Base-by-base conservation (phyloP, 1,284 basidiomycete genomes). In the Papiliotrema nemorosa region DNA sequence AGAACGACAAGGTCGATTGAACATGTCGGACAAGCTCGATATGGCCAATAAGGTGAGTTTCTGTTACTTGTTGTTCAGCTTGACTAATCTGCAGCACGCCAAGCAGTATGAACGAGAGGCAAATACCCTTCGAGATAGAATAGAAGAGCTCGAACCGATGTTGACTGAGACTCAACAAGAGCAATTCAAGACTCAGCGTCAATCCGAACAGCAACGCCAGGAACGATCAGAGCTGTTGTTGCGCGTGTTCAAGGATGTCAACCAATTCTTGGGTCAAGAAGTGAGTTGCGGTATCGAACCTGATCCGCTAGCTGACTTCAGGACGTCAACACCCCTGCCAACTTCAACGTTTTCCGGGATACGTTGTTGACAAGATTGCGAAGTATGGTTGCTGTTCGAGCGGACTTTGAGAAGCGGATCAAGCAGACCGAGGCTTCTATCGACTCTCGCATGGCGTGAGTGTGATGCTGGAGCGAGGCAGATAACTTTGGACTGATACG, bases 191-290 rank as follows among this genome's bases (percentile, higher is more conserved):
- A 82, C 84, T 2, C 90, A 96, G 70, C 82, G 79, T 47, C 85
- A 91, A 70, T 89, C 87, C 62, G 81, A 90, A 29, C 87, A 92
- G 70, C 91, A 96, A 73, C 75, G 94, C 41, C 90, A 88, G 25
- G 94, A 97, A 76, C 80, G 91, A 52, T 94, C 93, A 70, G 92
- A 90, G 21, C 78, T 97, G 24, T 76, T 97, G 42, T 78, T 96
- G 55, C 90, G 88, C 14, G 89, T 97, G 27, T 96, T 92, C 74
- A 90, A 94, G 72, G 92, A 93, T 67, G 84, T 97, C 79, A 92
- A 96, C 67, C 90, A 88, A 77, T 90, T 97, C 60, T 78, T 96
- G 7, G 91, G 89, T 2, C 84, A 88, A 13, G 89, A 92, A 44
- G 89, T 91, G 62, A 63, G 87, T 79, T 24, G 1, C n/a, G 41